Evolutionary conservation across 352 stramenopile genomes (phyloP).

Genomic region (Sclerospora graminicola): DNA sequence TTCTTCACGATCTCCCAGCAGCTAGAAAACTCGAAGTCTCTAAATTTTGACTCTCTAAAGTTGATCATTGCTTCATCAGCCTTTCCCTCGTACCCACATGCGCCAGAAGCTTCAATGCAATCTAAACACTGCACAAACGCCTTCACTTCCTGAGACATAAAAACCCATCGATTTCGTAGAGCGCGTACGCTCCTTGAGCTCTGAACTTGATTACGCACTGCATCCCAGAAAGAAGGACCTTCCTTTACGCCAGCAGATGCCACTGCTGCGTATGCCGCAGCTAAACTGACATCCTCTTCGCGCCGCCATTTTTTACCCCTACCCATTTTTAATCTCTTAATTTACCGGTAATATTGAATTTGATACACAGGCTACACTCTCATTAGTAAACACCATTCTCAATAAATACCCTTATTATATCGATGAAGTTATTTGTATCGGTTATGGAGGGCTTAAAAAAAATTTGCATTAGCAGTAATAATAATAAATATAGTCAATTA

Average conservation of each 20-base stretch:
- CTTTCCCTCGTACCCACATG: not conserved
- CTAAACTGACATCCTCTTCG: not conserved
- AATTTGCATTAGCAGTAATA: too few species aligned
- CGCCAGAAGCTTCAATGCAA: not conserved
- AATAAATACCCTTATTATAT: too few species aligned
- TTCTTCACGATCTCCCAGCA: slow-evolving; percentile 4
- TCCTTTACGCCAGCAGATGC: not conserved
- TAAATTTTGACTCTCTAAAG: not conserved
- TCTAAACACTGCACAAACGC: slow-evolving; percentile 1
- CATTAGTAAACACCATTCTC: too few species aligned
- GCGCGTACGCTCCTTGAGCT: slow-evolving; percentile 1
- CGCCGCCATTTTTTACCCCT: slow-evolving; percentile 1
- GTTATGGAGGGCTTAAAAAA: too few species aligned
- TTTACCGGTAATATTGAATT: slow-evolving; percentile 1
- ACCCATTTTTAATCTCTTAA: not conserved
- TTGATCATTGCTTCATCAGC: not conserved
- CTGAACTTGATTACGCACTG: not conserved
- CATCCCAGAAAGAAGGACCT: slow-evolving; percentile 2
- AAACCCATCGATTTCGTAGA: slow-evolving; percentile 1
- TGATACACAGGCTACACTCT: too few species aligned
- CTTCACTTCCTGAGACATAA: slow-evolving; percentile 1
- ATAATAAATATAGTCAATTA: too few species aligned
- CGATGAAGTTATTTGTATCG: too few species aligned
- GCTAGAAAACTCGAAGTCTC: slow-evolving; percentile 6
- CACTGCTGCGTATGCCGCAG: not conserved